Evolutionary conservation across 371 early-diverging fungal species (phyloP).

Genomic region (Mucor sp.): DNA sequence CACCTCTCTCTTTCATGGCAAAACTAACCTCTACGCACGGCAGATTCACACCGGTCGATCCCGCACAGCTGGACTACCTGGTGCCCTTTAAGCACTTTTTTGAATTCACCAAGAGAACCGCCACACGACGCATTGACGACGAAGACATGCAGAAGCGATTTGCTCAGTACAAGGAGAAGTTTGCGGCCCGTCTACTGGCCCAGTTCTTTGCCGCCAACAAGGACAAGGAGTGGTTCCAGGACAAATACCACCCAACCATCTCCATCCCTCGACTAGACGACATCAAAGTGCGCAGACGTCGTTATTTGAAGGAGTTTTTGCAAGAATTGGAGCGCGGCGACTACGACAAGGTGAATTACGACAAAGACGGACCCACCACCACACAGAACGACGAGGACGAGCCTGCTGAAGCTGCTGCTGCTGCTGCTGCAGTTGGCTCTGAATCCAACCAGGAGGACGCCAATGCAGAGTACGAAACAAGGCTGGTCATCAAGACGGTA

Average conservation of each 20-base stretch:
- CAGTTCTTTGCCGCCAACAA: slow-evolving; percentile 80
- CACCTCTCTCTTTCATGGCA: too few relatives aligned
- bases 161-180: slow-evolving; percentile 80
- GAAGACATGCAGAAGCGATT: slow-evolving; percentile 83
- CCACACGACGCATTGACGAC: slow-evolving; percentile 64
- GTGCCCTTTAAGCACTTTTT: slow-evolving; percentile 80
- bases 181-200: slow-evolving; percentile 63
- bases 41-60: slow-evolving; percentile 58
- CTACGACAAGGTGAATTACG: slow-evolving; percentile 72
- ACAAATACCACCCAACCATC: slow-evolving; percentile 83
- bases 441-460: slow-evolving; percentile 30
- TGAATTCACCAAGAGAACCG: slow-evolving; percentile 63
- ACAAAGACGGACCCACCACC: slow-evolving; percentile 35
- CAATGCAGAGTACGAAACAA: slow-evolving; percentile 48
- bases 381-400: slow-evolving; percentile 2
- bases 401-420: neutral
- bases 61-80: slow-evolving; percentile 75
- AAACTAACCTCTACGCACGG: too few relatives aligned
- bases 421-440: neutral
- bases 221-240: slow-evolving; percentile 90
- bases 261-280: slow-evolving; percentile 60
- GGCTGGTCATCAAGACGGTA: slow-evolving; percentile 82
- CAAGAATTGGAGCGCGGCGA: slow-evolving; percentile 69
- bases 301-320: slow-evolving; percentile 63
- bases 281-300: slow-evolving; percentile 52